Evolutionary conservation across 495 filamentous ascomycete species (phyloP).

Genomic region (Penicillium silybi): DNA sequence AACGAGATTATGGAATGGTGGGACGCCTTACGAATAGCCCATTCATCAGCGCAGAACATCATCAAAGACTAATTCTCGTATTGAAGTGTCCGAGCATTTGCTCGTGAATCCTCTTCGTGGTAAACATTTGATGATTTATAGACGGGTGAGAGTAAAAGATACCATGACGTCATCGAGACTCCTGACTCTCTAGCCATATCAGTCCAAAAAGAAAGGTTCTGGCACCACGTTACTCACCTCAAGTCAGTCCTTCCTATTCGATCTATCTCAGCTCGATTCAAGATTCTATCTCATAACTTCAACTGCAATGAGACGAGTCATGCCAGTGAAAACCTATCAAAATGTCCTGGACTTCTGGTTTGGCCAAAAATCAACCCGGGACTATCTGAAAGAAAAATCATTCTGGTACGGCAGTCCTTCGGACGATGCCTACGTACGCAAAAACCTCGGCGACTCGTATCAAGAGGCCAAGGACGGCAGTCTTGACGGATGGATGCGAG

Average conservation of each 20-base stretch:
- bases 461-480: constrained; percentile 9
- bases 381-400: constrained; percentile 18
- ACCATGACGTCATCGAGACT: neutral
- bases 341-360: constrained; percentile 23
- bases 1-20: too few relatives aligned
- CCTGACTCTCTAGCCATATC: neutral
- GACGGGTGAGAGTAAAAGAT: too few relatives aligned
- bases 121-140: too few relatives aligned
- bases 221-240: neutral
- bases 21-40: too few relatives aligned
- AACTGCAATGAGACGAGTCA: constrained; percentile 1
- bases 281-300: too few relatives aligned
- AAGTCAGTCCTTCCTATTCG: too few relatives aligned
- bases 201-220: neutral
- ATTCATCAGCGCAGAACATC: neutral
- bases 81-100: too few relatives aligned
- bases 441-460: constrained; percentile 7
- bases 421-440: constrained; percentile 17
- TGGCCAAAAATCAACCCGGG: constrained; percentile 9
- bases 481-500: constrained; percentile 11
- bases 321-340: constrained; percentile 9
- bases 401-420: constrained; percentile 26
- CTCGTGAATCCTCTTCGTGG: too few relatives aligned
- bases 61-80: neutral
- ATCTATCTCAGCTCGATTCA: too few relatives aligned